Conservation (phyloP, 1,139 yeast genomes). For the Ogataea hybrid region DNA sequence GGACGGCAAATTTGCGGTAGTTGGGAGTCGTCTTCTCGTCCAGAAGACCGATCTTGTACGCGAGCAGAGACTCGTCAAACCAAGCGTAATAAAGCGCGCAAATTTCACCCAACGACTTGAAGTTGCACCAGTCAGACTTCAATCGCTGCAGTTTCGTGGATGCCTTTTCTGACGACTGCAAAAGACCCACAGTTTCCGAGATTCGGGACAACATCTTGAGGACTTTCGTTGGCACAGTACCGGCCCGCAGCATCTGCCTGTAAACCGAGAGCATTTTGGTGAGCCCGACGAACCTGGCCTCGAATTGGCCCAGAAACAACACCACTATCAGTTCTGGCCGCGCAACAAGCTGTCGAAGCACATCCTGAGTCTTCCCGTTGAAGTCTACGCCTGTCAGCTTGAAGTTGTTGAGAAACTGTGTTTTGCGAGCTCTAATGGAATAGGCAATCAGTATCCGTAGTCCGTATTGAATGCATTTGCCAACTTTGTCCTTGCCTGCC, state of each 20-base stretch:
- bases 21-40: slow-evolving; percentile 37
- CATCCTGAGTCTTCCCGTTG: slow-evolving; percentile 36
- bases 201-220: slow-evolving; percentile 25
- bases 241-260: slow-evolving; percentile 69
- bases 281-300: slow-evolving; percentile 42
- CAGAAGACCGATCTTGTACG: slow-evolving; percentile 53
- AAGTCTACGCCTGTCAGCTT: slow-evolving; percentile 34
- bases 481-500: slow-evolving; percentile 69
- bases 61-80: slow-evolving; percentile 56
- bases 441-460: slow-evolving; percentile 53
- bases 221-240: slow-evolving; percentile 64
- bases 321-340: slow-evolving; percentile 42
- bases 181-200: slow-evolving; percentile 11
- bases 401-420: slow-evolving; percentile 12
- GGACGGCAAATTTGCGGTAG: slow-evolving; percentile 27
- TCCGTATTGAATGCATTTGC: slow-evolving; percentile 60
- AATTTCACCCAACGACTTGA: slow-evolving; percentile 45
- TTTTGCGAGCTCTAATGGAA: slow-evolving; percentile 40
- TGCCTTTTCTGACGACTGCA: slow-evolving; percentile 16
- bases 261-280: slow-evolving; percentile 54
- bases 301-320: slow-evolving; percentile 36
- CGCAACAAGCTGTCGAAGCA: slow-evolving; percentile 39
- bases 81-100: slow-evolving; percentile 59
- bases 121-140: slow-evolving; percentile 37
- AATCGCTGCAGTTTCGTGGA: slow-evolving; percentile 22